phyloP scores from a whole-genome alignment of 768 basidiomycete species.

The Neoboletus magnificus region DNA sequence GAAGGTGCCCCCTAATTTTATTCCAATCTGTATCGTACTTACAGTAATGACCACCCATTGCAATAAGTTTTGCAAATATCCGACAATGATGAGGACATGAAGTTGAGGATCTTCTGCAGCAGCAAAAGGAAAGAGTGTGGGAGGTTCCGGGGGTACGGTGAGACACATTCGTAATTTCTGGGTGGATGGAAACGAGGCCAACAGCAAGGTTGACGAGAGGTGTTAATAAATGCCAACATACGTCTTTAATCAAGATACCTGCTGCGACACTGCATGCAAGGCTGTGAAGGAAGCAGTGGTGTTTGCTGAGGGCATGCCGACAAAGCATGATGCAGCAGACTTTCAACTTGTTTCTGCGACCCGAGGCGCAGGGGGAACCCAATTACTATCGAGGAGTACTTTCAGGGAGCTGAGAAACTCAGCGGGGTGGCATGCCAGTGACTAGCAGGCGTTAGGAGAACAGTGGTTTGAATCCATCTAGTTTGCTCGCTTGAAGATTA shows the following conservation, averaged over 20 bases:
- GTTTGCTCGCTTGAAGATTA: background rate
- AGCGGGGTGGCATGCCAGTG: too few relatives aligned
- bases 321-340: too few relatives aligned
- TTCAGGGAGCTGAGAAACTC: too few relatives aligned
- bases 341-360: too few relatives aligned
- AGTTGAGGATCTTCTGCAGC: constrained; percentile 80
- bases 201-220: background rate
- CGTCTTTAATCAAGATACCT: constrained; percentile 86
- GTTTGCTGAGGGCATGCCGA: too few relatives aligned
- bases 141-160: constrained; percentile 48
- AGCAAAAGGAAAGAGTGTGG: constrained; percentile 67
- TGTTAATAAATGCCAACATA: constrained; percentile 49
- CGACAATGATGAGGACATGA: constrained; percentile 58
- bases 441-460: constrained; percentile 34
- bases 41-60: too few relatives aligned
- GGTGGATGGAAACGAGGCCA: constrained; percentile 48
- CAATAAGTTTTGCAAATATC: too few relatives aligned
- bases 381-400: too few relatives aligned
- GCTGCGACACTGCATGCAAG: constrained; percentile 55
- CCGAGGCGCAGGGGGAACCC: too few relatives aligned
- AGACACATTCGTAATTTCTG: constrained; percentile 85
- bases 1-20: too few relatives aligned
- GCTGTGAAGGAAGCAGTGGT: too few relatives aligned
- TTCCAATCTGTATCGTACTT: too few relatives aligned
- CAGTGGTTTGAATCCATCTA: background rate